phyloP scores from a whole-genome alignment of 768 basidiomycete species.

The Termitomyces sp. region DNA sequence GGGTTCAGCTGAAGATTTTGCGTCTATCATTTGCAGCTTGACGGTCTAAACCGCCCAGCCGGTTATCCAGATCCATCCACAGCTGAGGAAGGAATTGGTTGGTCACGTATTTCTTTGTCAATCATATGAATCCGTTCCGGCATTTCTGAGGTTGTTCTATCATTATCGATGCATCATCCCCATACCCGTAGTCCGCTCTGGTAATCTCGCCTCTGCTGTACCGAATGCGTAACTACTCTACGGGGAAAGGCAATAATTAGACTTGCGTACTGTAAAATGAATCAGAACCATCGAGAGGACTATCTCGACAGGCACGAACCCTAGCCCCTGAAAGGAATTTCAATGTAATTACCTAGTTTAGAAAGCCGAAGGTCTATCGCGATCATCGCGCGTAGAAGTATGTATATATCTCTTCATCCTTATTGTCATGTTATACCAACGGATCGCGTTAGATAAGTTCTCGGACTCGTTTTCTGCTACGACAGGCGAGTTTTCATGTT shows the following conservation, averaged over 20 bases:
- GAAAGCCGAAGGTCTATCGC: neutral
- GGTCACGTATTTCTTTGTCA: too few relatives aligned
- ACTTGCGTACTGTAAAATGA: neutral
- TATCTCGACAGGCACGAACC: neutral
- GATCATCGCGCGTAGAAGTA: too few relatives aligned
- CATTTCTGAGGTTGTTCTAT: too few relatives aligned
- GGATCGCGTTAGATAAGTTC: constrained; percentile 42
- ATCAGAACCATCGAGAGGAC: neutral
- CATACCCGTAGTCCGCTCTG: too few relatives aligned
- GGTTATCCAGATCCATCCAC: too few relatives aligned
- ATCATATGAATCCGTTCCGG: neutral
- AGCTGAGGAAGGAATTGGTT: too few relatives aligned
- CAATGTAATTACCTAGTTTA: neutral
- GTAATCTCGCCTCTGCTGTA: neutral
- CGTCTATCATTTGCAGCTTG: too few relatives aligned
- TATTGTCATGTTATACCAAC: constrained; percentile 36
- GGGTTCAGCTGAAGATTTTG: too few relatives aligned
- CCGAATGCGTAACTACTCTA: too few relatives aligned
- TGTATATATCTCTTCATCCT: neutral
- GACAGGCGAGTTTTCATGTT: constrained; percentile 34
- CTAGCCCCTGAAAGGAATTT: neutral
- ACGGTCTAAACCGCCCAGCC: too few relatives aligned
- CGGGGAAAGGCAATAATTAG: too few relatives aligned
- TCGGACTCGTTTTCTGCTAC: constrained; percentile 37
- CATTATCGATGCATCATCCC: too few relatives aligned